Evolutionary conservation across 2,329 filamentous ascomycete genomes (phyloP).

Genomic region (Pyrenophora tritici-repentis): DNA sequence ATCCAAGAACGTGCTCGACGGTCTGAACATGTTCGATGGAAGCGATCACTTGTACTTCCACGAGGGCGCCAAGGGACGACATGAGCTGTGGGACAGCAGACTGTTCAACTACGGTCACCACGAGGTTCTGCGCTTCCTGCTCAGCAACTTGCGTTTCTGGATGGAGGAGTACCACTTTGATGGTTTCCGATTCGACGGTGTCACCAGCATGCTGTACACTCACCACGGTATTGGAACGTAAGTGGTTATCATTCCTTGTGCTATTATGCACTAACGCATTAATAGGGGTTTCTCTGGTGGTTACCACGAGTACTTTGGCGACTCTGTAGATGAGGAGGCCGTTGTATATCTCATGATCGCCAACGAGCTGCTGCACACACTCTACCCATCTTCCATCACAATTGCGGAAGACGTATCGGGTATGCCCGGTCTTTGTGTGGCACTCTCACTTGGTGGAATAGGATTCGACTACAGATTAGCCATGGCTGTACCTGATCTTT

Average conservation of each 20-base stretch:
- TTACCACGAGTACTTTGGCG: slow-evolving; percentile 97
- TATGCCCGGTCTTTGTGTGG: slow-evolving; percentile 94
- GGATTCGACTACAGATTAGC: slow-evolving; percentile 97
- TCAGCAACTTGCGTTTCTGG: slow-evolving; percentile 97
- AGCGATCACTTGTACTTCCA: slow-evolving; percentile 97
- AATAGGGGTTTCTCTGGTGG: slow-evolving; percentile 90
- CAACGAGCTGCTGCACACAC: slow-evolving; percentile 90
- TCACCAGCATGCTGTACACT: slow-evolving; percentile 95
- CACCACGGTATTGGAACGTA: slow-evolving; percentile 97
- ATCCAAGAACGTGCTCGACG: slow-evolving; percentile 95
- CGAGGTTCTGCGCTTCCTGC: slow-evolving; percentile 91
- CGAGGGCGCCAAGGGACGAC: slow-evolving; percentile 77
- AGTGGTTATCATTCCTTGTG: slow-evolving; percentile 48
- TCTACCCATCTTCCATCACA: slow-evolving; percentile 87
- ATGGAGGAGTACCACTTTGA: slow-evolving; percentile 99
- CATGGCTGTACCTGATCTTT: slow-evolving; percentile 98
- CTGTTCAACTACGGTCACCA: slow-evolving; percentile 97
- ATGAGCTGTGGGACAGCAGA: slow-evolving; percentile 94
- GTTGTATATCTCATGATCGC: slow-evolving; percentile 95
- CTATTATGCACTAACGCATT: slow-evolving; percentile 22
- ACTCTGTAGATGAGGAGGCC: slow-evolving; percentile 87
- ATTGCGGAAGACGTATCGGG: slow-evolving; percentile 97
- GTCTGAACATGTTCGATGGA: slow-evolving; percentile 93
- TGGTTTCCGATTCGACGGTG: slow-evolving; percentile 96
- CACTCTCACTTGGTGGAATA: slow-evolving; percentile 82